Base-by-base conservation (phyloP, 768 basidiomycete species). In the Tulasnella sp. region DNA sequence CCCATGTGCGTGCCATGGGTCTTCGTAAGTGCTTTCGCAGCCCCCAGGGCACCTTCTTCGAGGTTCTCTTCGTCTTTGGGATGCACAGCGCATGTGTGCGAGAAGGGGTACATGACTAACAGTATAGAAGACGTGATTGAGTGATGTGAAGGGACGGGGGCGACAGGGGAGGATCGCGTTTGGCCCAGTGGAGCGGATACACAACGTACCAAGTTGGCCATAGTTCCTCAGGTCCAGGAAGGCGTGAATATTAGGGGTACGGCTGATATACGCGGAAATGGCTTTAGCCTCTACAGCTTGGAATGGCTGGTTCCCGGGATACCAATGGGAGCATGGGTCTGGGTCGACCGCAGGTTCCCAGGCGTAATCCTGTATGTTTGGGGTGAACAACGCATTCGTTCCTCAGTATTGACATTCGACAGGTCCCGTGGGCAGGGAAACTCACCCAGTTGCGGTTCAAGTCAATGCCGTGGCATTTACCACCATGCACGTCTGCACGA, bases 171-270 rank as follows among this genome's bases (percentile, higher is more conserved):
- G 17, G 12, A 27, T 5, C 12, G 40, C 11, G 19, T 12, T 12
- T 31, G n/a, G 27, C 6, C 23, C 9, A 46, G 29, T 14, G 50
- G 37, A 12, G 31, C 12, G 35, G 14, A 8, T 46, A n/a, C 19
- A 49, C 39, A 11, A 74, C 84, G 57, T 63, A 88, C 85, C 66
- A 76, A 88, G 83, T 66, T 90, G 86, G 0, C 87, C 87, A 64
- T 87, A 92, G 62, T 81, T 84, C 61, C 89, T 74, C 49, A 89
- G 66, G 68, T 90, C 86, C 31, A 89, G 58, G 67, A 86, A 90
- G 1, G 74, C 81, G 17, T 75, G 72, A 14, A 86, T 69, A 9
- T 65, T 62, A 15, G 57, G 57, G 59, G 57, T 41, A 59, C 74
- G 72, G 6, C 76, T 72, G 53, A 86, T 70, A 66, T 79, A 86